These are phyloP conservation scores for Acidiella bohemica DNA, from an alignment of 495 filamentous ascomycete genomes.

Conservation along the genomic window DNA sequence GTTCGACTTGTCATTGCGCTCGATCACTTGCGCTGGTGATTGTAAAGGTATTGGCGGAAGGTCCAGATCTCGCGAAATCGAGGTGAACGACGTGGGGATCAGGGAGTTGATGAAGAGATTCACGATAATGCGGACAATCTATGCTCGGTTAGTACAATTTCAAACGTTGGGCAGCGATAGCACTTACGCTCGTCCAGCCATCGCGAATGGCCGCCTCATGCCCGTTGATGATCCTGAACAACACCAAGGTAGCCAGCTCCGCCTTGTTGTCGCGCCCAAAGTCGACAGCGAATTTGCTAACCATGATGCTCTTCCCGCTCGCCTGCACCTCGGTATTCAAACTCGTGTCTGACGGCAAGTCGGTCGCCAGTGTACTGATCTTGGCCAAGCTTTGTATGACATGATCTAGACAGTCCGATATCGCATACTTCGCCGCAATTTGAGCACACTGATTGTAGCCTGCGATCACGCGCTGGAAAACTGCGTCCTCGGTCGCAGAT, in stretches of 20 bases:
- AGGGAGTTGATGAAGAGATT: conserved; percentile 95
- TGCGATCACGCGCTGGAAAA: conserved; percentile 82
- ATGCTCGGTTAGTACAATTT: conserved; percentile 17
- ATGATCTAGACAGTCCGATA: conserved; percentile 79
- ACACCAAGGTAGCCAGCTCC: conserved; percentile 80
- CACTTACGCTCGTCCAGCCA: conserved; percentile 72
- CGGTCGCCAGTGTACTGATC: conserved; percentile 74
- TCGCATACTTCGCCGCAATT: conserved; percentile 73
- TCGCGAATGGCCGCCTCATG: conserved; percentile 63
- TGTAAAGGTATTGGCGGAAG: conserved; percentile 80
- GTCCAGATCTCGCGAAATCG: conserved; percentile 54
- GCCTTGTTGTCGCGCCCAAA: conserved; percentile 91
- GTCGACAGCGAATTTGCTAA: conserved; percentile 93
- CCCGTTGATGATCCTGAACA: conserved; percentile 78
- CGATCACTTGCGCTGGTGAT: conserved; percentile 82
- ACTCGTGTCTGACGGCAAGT: conserved; percentile 60
- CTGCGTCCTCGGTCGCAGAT: conserved; percentile 94
- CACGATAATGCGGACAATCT: conserved; percentile 81
- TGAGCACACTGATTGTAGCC: conserved; percentile 94
- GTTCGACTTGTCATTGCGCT: conserved; percentile 58
- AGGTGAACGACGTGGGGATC: conserved; percentile 68
- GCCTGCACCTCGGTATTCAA: conserved; percentile 95
- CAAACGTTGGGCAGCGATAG: not conserved
- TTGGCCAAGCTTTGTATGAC: conserved; percentile 78
- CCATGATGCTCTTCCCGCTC: conserved; percentile 79